phyloP scores from a whole-genome alignment of 352 stramenopile species.

The Saprolegnia diclina region DNA sequence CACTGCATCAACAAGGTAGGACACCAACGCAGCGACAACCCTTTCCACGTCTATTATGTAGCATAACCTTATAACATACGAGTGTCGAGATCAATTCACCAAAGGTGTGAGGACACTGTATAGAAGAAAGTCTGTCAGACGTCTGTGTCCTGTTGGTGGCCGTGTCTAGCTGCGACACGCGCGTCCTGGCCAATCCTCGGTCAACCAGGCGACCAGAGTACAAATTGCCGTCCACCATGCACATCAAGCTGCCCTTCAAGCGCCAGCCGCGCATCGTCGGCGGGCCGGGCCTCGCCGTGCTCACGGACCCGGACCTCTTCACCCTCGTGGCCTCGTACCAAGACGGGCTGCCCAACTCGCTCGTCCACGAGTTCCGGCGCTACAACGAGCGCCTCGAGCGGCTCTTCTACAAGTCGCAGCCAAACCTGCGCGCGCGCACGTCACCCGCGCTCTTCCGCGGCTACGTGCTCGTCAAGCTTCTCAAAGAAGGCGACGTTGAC shows the following conservation, averaged over 20 bases:
- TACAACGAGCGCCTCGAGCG: neutral
- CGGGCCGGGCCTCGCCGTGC: neutral
- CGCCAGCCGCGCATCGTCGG: neutral
- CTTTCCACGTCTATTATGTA: no score
- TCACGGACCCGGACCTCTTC: neutral
- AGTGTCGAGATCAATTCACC: no score
- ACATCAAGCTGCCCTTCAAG: neutral
- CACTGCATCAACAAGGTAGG: no score
- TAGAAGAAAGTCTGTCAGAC: no score
- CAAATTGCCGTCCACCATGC: no score
- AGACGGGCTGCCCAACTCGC: neutral
- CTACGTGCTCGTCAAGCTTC: neutral
- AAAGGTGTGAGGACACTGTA: no score
- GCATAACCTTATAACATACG: no score
- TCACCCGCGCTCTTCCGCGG: neutral
- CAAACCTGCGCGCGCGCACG: neutral
- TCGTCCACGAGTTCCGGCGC: neutral
- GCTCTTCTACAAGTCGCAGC: neutral
- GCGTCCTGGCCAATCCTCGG: no score
- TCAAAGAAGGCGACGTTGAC: slow-evolving; percentile 3
- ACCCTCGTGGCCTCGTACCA: neutral
- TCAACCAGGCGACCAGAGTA: no score
- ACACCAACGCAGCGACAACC: no score
- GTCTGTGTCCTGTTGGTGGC: no score
- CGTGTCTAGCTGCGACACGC: no score